phyloP scores from a whole-genome alignment of 805 yeast species.

The Pichia deserticola region DNA sequence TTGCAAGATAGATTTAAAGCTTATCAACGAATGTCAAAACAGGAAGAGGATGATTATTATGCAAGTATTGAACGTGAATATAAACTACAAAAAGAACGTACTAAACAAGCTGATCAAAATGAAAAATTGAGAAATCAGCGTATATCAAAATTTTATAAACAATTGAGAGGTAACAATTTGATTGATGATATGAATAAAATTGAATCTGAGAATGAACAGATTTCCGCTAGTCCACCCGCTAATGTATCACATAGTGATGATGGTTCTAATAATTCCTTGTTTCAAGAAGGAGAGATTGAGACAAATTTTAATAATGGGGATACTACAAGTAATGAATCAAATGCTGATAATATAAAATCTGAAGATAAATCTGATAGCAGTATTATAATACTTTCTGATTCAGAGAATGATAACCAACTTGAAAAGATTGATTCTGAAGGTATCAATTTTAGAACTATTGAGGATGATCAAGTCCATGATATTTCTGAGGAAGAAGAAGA shows the following conservation, averaged over 20 bases:
- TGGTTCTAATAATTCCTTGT: no score
- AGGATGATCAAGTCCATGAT: background rate
- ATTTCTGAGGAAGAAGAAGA: background rate
- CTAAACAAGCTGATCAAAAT: slow-evolving; percentile 1
- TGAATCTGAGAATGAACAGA: no score
- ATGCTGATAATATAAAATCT: background rate
- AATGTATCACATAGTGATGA: no score
- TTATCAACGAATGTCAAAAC: slow-evolving; percentile 25
- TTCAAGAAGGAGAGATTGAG: no score
- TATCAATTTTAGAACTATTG: background rate
- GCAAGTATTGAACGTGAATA: slow-evolving; percentile 30
- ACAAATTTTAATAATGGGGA: no score
- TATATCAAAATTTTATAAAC: background rate
- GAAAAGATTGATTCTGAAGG: no score
- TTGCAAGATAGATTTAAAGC: slow-evolving; percentile 29
- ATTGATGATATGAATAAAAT: background rate
- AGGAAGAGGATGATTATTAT: slow-evolving; percentile 32
- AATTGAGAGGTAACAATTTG: background rate
- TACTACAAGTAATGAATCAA: background rate
- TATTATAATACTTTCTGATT: background rate
- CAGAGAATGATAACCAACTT: background rate
- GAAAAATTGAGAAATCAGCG: slow-evolving; percentile 1
- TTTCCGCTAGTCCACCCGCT: no score
- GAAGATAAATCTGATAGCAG: background rate
- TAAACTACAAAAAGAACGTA: slow-evolving; percentile 1